phyloP scores from a whole-genome alignment of 2,329 filamentous ascomycete species.

The Microdochium bolleyi region DNA sequence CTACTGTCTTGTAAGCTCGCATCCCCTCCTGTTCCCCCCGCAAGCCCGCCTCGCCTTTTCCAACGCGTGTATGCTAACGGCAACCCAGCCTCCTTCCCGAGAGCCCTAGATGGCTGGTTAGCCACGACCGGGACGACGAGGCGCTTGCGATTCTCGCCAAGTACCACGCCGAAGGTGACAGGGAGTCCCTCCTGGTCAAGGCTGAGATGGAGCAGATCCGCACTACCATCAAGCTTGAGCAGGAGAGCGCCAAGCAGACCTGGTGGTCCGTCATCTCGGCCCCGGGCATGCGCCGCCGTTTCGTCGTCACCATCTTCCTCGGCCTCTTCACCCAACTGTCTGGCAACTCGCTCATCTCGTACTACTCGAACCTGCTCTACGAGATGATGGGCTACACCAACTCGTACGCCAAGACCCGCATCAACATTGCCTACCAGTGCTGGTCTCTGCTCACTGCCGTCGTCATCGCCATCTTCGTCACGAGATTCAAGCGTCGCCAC shows the following conservation, averaged over 20 bases:
- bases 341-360: constrained; percentile 30
- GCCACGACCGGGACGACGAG: constrained; percentile 38
- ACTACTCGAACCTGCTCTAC: constrained; percentile 20
- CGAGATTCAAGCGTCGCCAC: constrained; percentile 23
- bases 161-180: constrained; percentile 37
- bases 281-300: constrained; percentile 28
- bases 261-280: constrained; percentile 32
- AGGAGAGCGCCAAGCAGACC: constrained; percentile 37
- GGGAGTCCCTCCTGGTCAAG: constrained; percentile 37
- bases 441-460: constrained; percentile 36
- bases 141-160: constrained; percentile 38
- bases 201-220: constrained; percentile 50
- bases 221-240: constrained; percentile 43
- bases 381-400: constrained; percentile 33
- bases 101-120: constrained; percentile 50
- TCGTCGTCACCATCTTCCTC: constrained; percentile 26
- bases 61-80: not conserved
- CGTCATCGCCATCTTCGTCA: constrained; percentile 29
- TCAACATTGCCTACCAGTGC: constrained; percentile 35
- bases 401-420: constrained; percentile 32
- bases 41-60: not conserved
- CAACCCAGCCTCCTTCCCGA: constrained; percentile 41
- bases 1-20: constrained; percentile 16
- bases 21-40: not conserved
- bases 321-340: constrained; percentile 32